Conservation (phyloP, 345 rosid species). For the Xanthoceras sorbifolium region DNA sequence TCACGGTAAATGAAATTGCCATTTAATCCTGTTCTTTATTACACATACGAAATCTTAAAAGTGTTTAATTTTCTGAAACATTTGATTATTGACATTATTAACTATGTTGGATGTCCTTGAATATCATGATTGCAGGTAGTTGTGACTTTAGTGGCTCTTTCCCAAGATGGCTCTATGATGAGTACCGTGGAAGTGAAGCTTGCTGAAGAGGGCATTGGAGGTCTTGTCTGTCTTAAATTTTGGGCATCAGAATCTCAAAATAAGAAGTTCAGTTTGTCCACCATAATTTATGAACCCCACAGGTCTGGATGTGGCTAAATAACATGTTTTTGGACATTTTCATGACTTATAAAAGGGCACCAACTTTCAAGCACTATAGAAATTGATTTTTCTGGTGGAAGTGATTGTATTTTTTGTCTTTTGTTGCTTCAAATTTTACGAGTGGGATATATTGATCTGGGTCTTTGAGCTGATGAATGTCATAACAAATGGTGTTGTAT, state of each 20-base stretch:
- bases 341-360: too few species aligned
- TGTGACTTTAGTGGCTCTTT: slow-evolving; percentile 74
- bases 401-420: background rate
- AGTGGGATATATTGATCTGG: background rate
- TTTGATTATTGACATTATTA: slow-evolving; percentile 5
- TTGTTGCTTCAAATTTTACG: too few species aligned
- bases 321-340: too few species aligned
- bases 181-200: slow-evolving; percentile 83
- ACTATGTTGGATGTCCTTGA: slow-evolving; percentile 16
- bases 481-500: slow-evolving; percentile 11
- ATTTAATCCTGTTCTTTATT: background rate
- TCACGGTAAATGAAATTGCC: slow-evolving; percentile 58
- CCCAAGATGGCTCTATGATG: slow-evolving; percentile 80
- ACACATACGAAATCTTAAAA: background rate
- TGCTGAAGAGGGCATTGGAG: slow-evolving; percentile 88
- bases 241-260: slow-evolving; percentile 63
- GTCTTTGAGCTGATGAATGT: background rate
- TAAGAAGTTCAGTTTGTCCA: slow-evolving; percentile 68
- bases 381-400: background rate
- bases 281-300: slow-evolving; percentile 94
- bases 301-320: slow-evolving; percentile 56
- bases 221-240: slow-evolving; percentile 82
- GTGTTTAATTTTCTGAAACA: background rate
- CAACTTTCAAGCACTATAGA: too few species aligned
- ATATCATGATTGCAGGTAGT: slow-evolving; percentile 48